Evolutionary conservation across 805 yeast species (phyloP), one percentile per base, ranked within the genome.

Genomic region (Nakazawaea peltata): DNA sequence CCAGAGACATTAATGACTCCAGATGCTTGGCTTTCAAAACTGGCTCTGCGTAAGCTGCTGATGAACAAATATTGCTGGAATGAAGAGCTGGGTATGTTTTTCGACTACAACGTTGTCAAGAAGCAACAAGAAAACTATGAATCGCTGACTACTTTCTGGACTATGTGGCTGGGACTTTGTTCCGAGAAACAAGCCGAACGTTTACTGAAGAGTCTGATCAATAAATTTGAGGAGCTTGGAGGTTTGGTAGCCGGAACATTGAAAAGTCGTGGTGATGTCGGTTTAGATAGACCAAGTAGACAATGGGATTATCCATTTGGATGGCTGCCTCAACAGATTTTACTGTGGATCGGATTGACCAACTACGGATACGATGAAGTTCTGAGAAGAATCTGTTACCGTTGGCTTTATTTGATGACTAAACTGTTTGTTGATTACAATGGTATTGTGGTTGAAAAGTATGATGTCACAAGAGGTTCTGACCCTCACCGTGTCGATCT

Each of bases 261-360:
- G 45, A 54, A 67, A 44, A 77, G 88, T 2, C 63, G 95, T 45
- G 94, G 95, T 26, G 73, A 67, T 18, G 60, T 84, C 25, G 74
- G 80, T 1, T 57, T 82, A 13, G 66, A 72, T 28, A 65, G 86
- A 48, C 96, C 94, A n/a, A 74, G 81, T 10, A 68, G 97, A 55
- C 98, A 90, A 59, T 90, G 98, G 98, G 98, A 90, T 56, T 92
- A 81, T 56, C 98, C 98, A 2, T 85, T 64, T 51, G 97, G 97
- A 2, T 90, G 98, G 98, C 96, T 97, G 0, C 97, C 98, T 3
- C 97, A 92, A 54, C 98, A 90, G 57, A 84, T 90, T 13, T 56
- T 90, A 36, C 90, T 95, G 1, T 90, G 98, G 98, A 72, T 71
- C 30, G 97, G 97, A 0, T 65, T 90, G 23, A 47, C 55, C 19